Base-by-base conservation (phyloP, 2,329 filamentous ascomycete genomes). In the Xylariales sp. region DNA sequence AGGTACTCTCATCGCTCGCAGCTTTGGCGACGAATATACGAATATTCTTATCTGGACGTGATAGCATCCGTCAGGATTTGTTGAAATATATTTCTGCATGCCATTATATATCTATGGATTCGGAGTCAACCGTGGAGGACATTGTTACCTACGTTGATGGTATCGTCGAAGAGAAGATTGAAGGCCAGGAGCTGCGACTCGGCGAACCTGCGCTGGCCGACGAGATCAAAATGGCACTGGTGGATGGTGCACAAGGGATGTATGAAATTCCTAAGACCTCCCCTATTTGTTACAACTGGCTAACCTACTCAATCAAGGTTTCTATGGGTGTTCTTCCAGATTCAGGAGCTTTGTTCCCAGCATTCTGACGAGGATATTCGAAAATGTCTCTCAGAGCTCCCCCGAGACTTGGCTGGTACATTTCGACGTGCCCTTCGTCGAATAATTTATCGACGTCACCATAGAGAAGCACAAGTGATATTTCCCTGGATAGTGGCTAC, bases 401-500 rank as follows among this genome's bases (percentile, higher is more conserved):
- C 61, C 1, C 51, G 46, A 38, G 47, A 49, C 23, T 40, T 65
- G 12, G 33, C 45, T 6, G 53, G 53, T 30, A 61, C 55, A 3
- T 61, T 56, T 29, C 35, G 44, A 24, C 51, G 55, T 14, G 52
- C 53, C 17, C 31, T 55, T 7, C 37, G 27, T 12, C 50, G 52
- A 24, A 56, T 60, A 11, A 16, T 42, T 12, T 23, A 32, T 38
- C 29, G 43, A 49, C n/a, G 42, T 37, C 36, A 50, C 46, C 32
- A 40, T 13, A 24, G 43, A 45, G 29, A 31, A 39, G 37, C 51
- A 29, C n/a, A 18, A 20, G 51, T 48, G 19, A 43, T 56, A 6
- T 61, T 65, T 35, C 38, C 40, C 28, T 63, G 55, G 61, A 46
- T 64, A 29, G 48, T 49, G 6, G 52, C 44, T 19, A 51, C 59